Evolutionary conservation across 2,329 filamentous ascomycete genomes (phyloP), one percentile per base, ranked within the genome.

Genomic region (Nothophoma quercina): DNA sequence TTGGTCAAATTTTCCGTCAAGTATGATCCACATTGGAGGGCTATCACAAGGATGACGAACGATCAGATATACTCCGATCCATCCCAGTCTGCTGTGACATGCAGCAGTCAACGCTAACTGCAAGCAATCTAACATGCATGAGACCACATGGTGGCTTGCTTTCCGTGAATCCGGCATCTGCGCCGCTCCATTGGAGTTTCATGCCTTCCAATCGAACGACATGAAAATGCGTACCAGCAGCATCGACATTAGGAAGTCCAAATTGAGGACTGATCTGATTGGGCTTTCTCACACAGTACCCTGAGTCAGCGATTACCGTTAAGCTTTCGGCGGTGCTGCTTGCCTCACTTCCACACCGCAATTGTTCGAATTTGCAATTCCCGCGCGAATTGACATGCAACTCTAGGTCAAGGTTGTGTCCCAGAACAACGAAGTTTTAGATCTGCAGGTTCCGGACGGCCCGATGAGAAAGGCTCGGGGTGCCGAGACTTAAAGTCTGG

Each of bases 301-400:
- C 23, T 32, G 35, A 49, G 22, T 54, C 34, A 50, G 51, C 40
- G n/a, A 35, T 16, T 22, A 28, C 36, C 18, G 29, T 29, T 25
- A 40, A n/a, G 39, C 51, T 55, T 34, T 44, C 44, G 25, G 39
- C 26, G 28, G 25, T 40, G 22, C 22, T 23, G 33, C 41, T 41
- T 49, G 51, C 51, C 45, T 54, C 39, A 54, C 26, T 55, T 30
- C 25, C 30, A 36, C 51, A 53, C 50, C 50, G 50, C 43, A 53
- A 48, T 33, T 53, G 34, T 19, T 33, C 18, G 18, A 13, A 19
- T 39, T 43, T 38, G 32, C 50, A 19, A 39, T 19, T 34, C 32
- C 33, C 36, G 38, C 32, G 16, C 25, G 29, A 18, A 36, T 16
- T 19, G 18, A 28, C n/a, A 3, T 23, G 33, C 23, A 21, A 34